Evolutionary conservation across 2,329 filamentous ascomycete species (phyloP), one percentile per base, ranked within the genome.

Genomic region (Botrytis cinerea): DNA sequence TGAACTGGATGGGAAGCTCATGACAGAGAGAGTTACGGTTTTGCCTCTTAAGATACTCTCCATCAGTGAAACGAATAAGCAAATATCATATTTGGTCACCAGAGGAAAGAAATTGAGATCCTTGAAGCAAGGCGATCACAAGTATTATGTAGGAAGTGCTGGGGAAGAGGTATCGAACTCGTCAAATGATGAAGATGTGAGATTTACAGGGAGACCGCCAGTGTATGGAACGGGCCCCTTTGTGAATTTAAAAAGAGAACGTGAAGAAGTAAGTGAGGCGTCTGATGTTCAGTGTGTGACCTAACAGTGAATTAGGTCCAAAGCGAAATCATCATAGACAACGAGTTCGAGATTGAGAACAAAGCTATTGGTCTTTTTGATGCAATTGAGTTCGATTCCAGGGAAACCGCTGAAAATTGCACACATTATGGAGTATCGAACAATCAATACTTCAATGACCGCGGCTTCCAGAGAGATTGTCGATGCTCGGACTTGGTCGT

Each of bases 251-350:
- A 66, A 4, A 8, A 51, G 18, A 2, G 45, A 38, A 20, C 63
- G 12, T 18, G 45, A 66, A 38, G 25, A 18, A 35, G 63, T 38
- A 4, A 10, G 63, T n/a, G 18, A 18, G 38, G 12, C 0, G 0
- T n/a, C 9, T n/a, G 8, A 22, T 1, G n/a, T n/a, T 2, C 22
- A 6, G 5, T 54, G 16, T 16, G 4, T 16, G 10, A 4, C 1
- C 43, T 63, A 16, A 61, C 18, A 48, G 38, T 28, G 8, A 18
- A 10, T 25, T 61, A 69, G 71, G 2, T 73, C 5, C 25, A 68
- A 14, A 60, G 62, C 25, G 51, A 73, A 32, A 16, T 73, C 43
- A 73, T 73, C 8, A 61, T 73, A 28, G 63, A 69, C 7, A 61
- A 16, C 14, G 9, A 67, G n/a, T 14, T 22, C 1, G 25, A 38